phyloP scores from a whole-genome alignment of 805 yeast genomes.

The Saturnispora besseyi region DNA sequence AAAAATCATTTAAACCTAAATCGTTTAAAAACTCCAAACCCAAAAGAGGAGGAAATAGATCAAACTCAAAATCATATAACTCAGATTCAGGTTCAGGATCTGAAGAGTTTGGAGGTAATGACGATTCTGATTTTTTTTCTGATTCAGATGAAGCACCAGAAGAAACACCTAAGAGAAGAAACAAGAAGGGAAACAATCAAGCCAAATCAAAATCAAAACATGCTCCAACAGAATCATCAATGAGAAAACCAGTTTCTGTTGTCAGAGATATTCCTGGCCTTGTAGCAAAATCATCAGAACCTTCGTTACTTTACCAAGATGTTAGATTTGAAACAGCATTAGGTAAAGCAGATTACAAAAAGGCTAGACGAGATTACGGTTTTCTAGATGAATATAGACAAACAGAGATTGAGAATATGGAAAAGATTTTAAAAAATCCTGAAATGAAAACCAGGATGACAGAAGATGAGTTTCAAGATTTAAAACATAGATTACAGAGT shows the following conservation, averaged over 20 bases:
- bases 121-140: constrained; percentile 3
- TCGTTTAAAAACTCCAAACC: not conserved
- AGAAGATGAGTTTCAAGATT: constrained; percentile 39
- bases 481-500: constrained; percentile 52
- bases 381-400: constrained; percentile 83
- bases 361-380: constrained; percentile 66
- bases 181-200: constrained; percentile 10
- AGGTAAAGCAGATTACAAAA: constrained; percentile 58
- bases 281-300: constrained; percentile 25
- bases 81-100: constrained; percentile 18
- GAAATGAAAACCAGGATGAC: constrained; percentile 33
- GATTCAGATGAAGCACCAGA: constrained; percentile 8
- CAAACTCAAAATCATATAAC: not conserved
- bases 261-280: constrained; percentile 72
- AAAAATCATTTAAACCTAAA: not conserved
- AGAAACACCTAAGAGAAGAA: constrained; percentile 24
- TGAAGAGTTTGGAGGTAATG: constrained; percentile 19
- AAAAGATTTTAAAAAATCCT: constrained; percentile 45
- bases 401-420: constrained; percentile 57
- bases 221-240: constrained; percentile 76
- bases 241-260: constrained; percentile 61
- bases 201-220: constrained; percentile 51
- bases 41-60: not conserved
- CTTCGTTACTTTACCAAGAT: constrained; percentile 38
- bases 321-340: constrained; percentile 85